A percentile compares a stretch with the other conserved stretches of the same genome.
phyloP scores from a whole-genome alignment of 306 rosid genomes.

The Mimosa bimucronata region DNA sequence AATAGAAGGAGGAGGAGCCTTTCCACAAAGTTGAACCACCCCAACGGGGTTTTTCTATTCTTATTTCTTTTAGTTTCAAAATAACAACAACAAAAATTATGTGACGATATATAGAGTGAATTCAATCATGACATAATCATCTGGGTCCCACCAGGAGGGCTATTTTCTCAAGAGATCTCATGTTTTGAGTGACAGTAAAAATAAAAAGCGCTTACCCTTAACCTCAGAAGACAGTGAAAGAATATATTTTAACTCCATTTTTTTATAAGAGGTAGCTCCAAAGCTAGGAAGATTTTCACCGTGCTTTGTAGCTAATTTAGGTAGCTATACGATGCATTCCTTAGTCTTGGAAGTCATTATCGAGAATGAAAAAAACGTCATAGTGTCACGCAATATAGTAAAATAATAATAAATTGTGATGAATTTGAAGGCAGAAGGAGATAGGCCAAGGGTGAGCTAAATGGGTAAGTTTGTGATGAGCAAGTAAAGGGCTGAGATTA shows the following conservation, averaged over 20 bases:
- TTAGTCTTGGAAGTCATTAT: conserved; percentile 27
- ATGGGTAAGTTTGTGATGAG: conserved; percentile 36
- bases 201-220: not conserved
- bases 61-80: conserved; percentile 6
- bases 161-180: conserved; percentile 27
- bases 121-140: conserved; percentile 34
- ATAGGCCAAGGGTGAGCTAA: conserved; percentile 15
- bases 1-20: conserved; percentile 56
- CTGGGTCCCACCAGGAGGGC: conserved; percentile 37
- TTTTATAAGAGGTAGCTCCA: not conserved
- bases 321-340: conserved; percentile 26
- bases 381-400: conserved; percentile 20
- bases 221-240: not conserved
- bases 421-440: conserved; percentile 42
- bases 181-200: not conserved
- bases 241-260: not conserved
- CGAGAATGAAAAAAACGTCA: conserved; percentile 37
- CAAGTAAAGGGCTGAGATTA: conserved; percentile 51
- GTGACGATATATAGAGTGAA: conserved; percentile 1
- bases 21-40: conserved; percentile 44
- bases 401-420: conserved; percentile 22
- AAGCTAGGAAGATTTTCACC: conserved; percentile 38
- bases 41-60: conserved; percentile 46
- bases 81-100: not conserved
- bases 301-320: conserved; percentile 25